Evolutionary conservation across 2,329 filamentous ascomycete genomes (phyloP).

Genomic region (Truncatella angustata): DNA sequence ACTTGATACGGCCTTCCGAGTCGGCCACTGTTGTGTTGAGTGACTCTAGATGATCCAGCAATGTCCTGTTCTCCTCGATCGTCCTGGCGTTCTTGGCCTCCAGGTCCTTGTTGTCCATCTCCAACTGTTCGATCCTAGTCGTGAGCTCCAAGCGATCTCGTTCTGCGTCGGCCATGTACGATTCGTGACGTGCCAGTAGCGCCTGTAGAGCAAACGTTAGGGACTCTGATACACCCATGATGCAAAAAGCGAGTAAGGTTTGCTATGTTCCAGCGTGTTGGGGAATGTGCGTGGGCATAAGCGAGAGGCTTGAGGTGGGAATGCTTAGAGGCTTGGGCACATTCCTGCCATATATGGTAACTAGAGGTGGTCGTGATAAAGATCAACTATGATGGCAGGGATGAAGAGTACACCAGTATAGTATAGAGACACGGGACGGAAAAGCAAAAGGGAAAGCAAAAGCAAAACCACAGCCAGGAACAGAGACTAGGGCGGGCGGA

Average conservation of each 20-base stretch:
- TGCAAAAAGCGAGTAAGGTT: neutral
- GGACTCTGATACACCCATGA: slow-evolving; percentile 39
- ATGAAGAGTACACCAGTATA: neutral
- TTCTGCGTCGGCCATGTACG: slow-evolving; percentile 90
- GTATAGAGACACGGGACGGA: too few relatives aligned
- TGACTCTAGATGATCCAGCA: slow-evolving; percentile 81
- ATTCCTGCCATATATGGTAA: slow-evolving; percentile 2
- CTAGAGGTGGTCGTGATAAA: neutral
- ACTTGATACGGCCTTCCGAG: slow-evolving; percentile 76
- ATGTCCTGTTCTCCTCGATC: slow-evolving; percentile 76
- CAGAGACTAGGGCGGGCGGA: too few relatives aligned
- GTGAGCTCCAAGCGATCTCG: slow-evolving; percentile 74
- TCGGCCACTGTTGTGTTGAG: slow-evolving; percentile 77
- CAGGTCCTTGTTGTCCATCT: slow-evolving; percentile 69
- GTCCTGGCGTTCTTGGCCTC: slow-evolving; percentile 75
- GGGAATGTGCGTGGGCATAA: slow-evolving; percentile 14
- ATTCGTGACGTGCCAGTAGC: slow-evolving; percentile 86
- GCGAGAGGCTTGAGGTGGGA: slow-evolving; percentile 13
- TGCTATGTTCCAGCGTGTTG: slow-evolving; percentile 1
- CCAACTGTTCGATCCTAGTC: slow-evolving; percentile 71
- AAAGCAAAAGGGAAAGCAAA: too few relatives aligned
- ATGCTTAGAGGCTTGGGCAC: neutral
- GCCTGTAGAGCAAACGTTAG: slow-evolving; percentile 81
- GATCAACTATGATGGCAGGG: neutral
- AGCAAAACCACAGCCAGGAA: too few relatives aligned